These are phyloP conservation scores for Vigna trinervia DNA, from an alignment of 306 rosid species.

Conservation along the genomic window DNA sequence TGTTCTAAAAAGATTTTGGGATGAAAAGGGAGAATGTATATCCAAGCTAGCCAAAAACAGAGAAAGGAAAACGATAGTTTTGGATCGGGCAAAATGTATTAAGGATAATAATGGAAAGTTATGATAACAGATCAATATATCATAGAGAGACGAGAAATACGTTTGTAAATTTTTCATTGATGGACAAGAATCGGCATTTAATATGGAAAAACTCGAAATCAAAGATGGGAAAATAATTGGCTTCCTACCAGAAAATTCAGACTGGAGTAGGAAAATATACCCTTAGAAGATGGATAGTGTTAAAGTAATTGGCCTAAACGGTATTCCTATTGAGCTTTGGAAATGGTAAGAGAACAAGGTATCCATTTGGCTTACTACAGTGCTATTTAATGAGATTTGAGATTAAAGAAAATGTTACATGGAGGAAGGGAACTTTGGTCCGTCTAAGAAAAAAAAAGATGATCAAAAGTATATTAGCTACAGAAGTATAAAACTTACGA, in stretches of 20 bases:
- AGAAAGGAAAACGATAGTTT: neutral
- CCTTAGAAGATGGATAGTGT: neutral
- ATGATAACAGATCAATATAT: neutral
- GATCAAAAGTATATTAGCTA: too few relatives aligned
- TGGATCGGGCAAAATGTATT: neutral
- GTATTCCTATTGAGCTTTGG: too few relatives aligned
- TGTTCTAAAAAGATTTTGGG: neutral
- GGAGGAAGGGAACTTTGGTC: too few relatives aligned
- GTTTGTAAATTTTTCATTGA: neutral
- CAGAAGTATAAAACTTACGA: too few relatives aligned
- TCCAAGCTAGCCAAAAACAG: neutral
- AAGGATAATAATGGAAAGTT: neutral
- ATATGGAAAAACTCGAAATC: neutral
- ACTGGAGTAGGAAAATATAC: neutral
- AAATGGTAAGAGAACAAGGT: too few relatives aligned
- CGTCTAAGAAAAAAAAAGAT: too few relatives aligned
- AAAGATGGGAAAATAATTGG: neutral
- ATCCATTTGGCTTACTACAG: too few relatives aligned
- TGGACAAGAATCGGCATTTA: neutral
- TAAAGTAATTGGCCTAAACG: too few relatives aligned
- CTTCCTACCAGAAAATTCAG: neutral
- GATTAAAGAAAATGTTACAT: too few relatives aligned
- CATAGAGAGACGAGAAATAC: neutral
- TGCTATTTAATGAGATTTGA: too few relatives aligned
- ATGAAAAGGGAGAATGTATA: neutral